These are phyloP conservation scores for Bretziella fagacearum DNA, from an alignment of 2,329 filamentous ascomycete genomes.

Conservation along the genomic window DNA sequence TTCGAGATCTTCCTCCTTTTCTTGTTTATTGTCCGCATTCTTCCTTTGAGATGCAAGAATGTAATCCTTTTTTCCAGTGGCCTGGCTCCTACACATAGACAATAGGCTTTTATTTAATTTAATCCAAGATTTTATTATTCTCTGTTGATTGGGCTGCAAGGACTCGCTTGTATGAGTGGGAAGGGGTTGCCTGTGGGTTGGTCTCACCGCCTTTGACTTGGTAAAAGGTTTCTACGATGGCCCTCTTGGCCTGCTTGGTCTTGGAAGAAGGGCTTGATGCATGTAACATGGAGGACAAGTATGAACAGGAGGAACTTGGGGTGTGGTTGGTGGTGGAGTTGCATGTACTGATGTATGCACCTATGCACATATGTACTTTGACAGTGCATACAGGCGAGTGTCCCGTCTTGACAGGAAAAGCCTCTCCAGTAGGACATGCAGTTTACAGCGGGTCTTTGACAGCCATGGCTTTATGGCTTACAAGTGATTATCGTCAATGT, in stretches of 20 bases:
- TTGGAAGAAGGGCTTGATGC: background rate
- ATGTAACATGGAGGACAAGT: background rate
- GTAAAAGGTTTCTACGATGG: background rate
- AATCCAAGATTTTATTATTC: background rate
- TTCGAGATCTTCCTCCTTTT: background rate
- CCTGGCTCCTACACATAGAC: background rate
- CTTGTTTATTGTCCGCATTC: background rate
- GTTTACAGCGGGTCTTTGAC: too few species aligned
- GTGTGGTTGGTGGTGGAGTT: background rate
- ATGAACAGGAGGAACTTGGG: background rate
- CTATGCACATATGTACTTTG: background rate
- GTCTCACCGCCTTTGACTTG: background rate
- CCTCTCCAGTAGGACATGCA: background rate
- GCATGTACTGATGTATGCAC: background rate
- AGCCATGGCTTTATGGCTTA: too few species aligned
- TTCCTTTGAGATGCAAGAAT: background rate
- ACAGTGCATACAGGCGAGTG: background rate
- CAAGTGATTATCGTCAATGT: too few species aligned
- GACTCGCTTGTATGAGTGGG: background rate
- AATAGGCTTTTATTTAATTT: background rate
- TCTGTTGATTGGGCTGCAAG: background rate
- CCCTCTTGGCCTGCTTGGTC: background rate
- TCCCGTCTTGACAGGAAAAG: background rate
- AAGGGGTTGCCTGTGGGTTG: constrained; percentile 2
- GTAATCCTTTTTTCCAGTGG: background rate